Evolutionary conservation across 2,329 filamentous ascomycete species (phyloP).

Genomic region (Aspergillus quadricinctus): DNA sequence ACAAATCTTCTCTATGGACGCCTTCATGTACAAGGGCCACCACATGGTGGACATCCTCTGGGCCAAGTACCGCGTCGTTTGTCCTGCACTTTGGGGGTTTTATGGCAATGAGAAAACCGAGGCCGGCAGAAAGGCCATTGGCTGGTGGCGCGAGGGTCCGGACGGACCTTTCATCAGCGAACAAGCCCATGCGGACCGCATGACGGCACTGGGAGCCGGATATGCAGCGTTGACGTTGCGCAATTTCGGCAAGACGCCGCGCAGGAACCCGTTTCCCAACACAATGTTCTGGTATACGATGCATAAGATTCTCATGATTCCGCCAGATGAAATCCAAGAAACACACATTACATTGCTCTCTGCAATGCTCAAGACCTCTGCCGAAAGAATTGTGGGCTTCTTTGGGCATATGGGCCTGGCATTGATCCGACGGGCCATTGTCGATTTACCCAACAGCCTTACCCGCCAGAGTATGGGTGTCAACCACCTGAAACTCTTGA

Average conservation of each 20-base stretch:
- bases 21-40: slow-evolving; percentile 63
- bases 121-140: slow-evolving; percentile 62
- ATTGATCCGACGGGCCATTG: slow-evolving; percentile 63
- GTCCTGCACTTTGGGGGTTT: slow-evolving; percentile 82
- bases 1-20: slow-evolving; percentile 66
- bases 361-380: slow-evolving; percentile 67
- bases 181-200: slow-evolving; percentile 73
- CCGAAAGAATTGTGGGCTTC: slow-evolving; percentile 70
- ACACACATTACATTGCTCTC: slow-evolving; percentile 69
- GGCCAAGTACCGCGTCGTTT: slow-evolving; percentile 75
- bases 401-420: slow-evolving; percentile 75
- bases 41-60: slow-evolving; percentile 79
- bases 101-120: slow-evolving; percentile 70
- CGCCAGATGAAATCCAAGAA: slow-evolving; percentile 61
- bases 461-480: slow-evolving; percentile 34
- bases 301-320: slow-evolving; percentile 71
- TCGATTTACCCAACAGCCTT: slow-evolving; percentile 62
- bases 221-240: slow-evolving; percentile 79
- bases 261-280: slow-evolving; percentile 71
- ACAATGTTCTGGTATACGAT: slow-evolving; percentile 78
- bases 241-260: slow-evolving; percentile 68
- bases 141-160: slow-evolving; percentile 61
- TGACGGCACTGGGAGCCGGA: slow-evolving; percentile 78
- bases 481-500: slow-evolving; percentile 35
- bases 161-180: slow-evolving; percentile 59